Base-by-base conservation (phyloP, 371 early-diverging fungal species). In the Zychaea mexicana region DNA sequence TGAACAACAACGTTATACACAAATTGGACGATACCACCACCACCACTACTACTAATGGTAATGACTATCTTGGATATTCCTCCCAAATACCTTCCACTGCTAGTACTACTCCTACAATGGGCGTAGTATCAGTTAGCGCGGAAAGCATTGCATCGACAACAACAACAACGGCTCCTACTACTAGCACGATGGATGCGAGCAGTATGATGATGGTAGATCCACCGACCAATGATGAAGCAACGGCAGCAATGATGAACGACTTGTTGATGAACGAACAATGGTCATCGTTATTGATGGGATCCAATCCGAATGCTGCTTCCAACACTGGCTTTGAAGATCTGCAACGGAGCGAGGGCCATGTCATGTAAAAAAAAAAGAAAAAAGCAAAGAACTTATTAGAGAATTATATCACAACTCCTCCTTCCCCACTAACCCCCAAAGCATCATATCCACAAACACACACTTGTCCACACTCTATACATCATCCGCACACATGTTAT, bases 321-420 rank as follows among this genome's bases (percentile, higher is more conserved):
- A 42, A 19, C 39, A 0, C 27, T 39, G 55, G 55, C 7, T 54
- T 54, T 31, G 59, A 58, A 30, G 59, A 58, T 58, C 32, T 58
- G 5, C 59, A 58, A 45, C 19, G 59, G 15, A 58, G 45, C 28
- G 59, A 58, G 45, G 59, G 59, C 10, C 59, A 58, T 58, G 59
- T 58, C 59, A 58, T 58, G 42, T 42, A 58, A 38, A 32, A 31
- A 33, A 31, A 24, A 52, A 12, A n/a, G n/a, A 42, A 12, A 7
- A 4, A 42, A 12, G 42, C 15, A 42, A 12, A 42, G n/a, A n/a
- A n/a, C n/a, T n/a, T n/a, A n/a, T n/a, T n/a, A n/a, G n/a, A n/a
- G n/a, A n/a, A n/a, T n/a, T n/a, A n/a, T n/a, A n/a, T n/a, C n/a
- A n/a, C n/a, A n/a, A n/a, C n/a, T n/a, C n/a, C n/a, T n/a, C n/a